Base-by-base conservation (phyloP, 306 rosid genomes). In the Malus sylvestris region DNA sequence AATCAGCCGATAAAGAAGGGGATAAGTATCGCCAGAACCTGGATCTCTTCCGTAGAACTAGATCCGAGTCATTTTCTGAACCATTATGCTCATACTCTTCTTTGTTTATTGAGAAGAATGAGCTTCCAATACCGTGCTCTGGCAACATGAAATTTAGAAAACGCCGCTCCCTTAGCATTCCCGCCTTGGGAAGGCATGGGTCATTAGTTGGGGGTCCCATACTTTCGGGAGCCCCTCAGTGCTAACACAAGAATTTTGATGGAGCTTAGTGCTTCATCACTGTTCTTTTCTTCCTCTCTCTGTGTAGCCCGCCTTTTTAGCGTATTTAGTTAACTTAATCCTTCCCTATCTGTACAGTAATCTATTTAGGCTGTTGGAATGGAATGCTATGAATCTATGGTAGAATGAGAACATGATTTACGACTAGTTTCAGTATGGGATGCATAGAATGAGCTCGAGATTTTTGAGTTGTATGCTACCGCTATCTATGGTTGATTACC, bases 81-180 rank as follows among this genome's bases (percentile, higher is more conserved):
- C 85, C 91, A 1, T 46, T 46, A 6, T 81, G 81, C 71, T 74
- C 90, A 35, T 81, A 88, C 80, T 76, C 98, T 16, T 85, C 96
- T 65, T 3, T 86, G 70, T 82, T 83, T 10, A 62, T 19, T 35
- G 92, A 83, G 76, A 90, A 79, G 82, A 78, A 68, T 38, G 97
- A 86, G 59, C 83, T 67, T 68, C 86, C 60, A 80, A 40, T 77
- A 72, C 60, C 84, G 1, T 80, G 86, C 76, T 67, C 85, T 40
- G 83, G 81, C 71, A 86, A 71, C 70, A 38, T 71, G 79, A 89
- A 82, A 87, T 29, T 83, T 52, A 91, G 91, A 83, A 89, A 78
- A 83, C 96, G 78, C n/a, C 70, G 97, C 18, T 90, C 93, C 74
- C 97, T 83, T 65, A 88, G 97, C 87, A 94, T 90, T 84, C 91